Evolutionary conservation across 73 alveolate genomes (phyloP).

Genomic region (Paramecium primaurelia): DNA sequence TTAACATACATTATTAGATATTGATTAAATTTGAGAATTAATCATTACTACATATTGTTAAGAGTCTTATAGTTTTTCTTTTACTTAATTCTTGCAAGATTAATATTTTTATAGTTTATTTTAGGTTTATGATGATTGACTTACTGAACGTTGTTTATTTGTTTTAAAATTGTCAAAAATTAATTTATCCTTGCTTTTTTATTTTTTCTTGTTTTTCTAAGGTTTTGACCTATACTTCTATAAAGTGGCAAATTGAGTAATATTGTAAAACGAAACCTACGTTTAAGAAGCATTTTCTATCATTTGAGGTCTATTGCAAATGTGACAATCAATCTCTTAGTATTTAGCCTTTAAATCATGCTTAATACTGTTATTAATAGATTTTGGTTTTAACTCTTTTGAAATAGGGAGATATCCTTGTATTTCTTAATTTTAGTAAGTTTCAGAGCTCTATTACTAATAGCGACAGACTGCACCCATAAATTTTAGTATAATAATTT

Average conservation of each 20-base stretch:
- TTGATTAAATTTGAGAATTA: background rate
- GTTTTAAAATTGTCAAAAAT: background rate
- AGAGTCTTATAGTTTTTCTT: background rate
- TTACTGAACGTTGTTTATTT: background rate
- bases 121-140: background rate
- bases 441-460: background rate
- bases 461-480: background rate
- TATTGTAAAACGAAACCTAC: background rate
- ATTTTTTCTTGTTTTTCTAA: background rate
- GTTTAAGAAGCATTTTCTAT: background rate
- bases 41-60: background rate
- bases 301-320: background rate
- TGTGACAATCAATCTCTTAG: background rate
- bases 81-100: background rate
- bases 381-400: background rate
- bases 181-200: background rate
- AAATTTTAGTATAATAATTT: background rate
- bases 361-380: background rate
- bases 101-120: background rate
- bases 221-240: background rate
- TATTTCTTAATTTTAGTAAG: background rate
- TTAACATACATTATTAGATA: background rate
- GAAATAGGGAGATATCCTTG: background rate
- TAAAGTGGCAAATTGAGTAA: background rate
- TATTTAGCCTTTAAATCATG: background rate